Base-by-base conservation (phyloP, 2,329 filamentous ascomycete species). In the Salinomyces thailandicus region DNA sequence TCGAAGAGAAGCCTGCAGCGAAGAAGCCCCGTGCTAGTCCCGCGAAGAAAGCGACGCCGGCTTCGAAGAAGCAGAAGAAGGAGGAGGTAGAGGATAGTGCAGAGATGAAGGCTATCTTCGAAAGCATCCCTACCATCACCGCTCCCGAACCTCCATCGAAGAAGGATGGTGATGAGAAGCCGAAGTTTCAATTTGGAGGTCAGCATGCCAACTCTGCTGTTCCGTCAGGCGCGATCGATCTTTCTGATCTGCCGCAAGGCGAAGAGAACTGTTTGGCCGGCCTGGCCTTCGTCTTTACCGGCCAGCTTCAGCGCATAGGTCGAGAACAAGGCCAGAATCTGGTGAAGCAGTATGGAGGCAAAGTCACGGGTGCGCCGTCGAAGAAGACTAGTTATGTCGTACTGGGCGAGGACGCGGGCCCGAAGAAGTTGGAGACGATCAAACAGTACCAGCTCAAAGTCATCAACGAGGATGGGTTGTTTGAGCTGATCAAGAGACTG, bases 341-440 rank as follows among this genome's bases (percentile, higher is more conserved):
- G 13, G 85, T 96, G 38, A 98, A 98, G 60, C 77, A 80, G 44
- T 93, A 95, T 58, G 93, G 91, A 28, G 91, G 91, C 36, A 96
- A 94, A 62, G 79, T 94, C 16, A 93, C 81, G 7, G 70, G 68
- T 7, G 79, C 77, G 4, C 91, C 93, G 14, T 96, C 89, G 56
- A 82, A 79, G 54, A 96, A 94, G 62, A 98, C 93, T 1, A 91
- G 74, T 53, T 98, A 85, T 55, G 86, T 98, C 31, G 84, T 98
- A 12, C 72, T 98, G 2, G 91, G 91, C 29, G 73, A 73, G 17
- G 91, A 96, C 58, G 91, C 93, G 16, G 91, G 91, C 0, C 91
- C 91, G 1, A 93, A 81, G 61, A 98, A 98, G 58, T 69, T 98
- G 27, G 70, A 79, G 47, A 95, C 87, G 48, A 96, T 98, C 48